Evolutionary conservation across 2,329 filamentous ascomycete genomes (phyloP), one percentile per base, ranked within the genome.

Genomic region (Lasiodiplodia theobromae): DNA sequence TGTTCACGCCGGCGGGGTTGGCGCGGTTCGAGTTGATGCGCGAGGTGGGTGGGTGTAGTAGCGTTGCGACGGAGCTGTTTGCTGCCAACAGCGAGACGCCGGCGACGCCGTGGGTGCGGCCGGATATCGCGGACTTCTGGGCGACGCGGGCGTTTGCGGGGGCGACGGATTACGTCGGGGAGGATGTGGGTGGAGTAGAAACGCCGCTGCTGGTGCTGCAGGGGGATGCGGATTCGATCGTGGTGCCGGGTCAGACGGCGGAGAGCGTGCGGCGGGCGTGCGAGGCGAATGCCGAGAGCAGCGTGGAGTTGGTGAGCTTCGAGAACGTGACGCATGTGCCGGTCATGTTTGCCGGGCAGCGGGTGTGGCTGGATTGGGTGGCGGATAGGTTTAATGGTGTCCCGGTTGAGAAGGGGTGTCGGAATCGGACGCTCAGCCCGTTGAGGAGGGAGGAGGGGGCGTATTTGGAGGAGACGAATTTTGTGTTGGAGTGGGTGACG

Each of bases 321-420:
- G 71, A 72, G 34, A 73, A 71, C 7, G 72, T 77, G 16, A 71
- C 69, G 4, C 77, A 80, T 65, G 74, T 73, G 3, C 73, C 77
- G 16, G 73, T 75, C 0, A 66, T 79, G 58, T 72, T 69, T 63
- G 77, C 74, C 23, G 70, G 69, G 18, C 77, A 78, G 68, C 71
- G 73, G 40, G 49, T 74, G 8, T 80, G 75, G 74, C 69, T 78
- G 69, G 72, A 77, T 51, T 77, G 74, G 74, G 75, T 77, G 31
- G 66, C 58, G 52, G 73, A 74, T 21, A 68, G 75, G 16, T 77
- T 76, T 38, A 70, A 67, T 60, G 73, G 73, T 3, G 65, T 71
- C 6, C 21, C 21, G 2, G 38, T 47, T 6, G 57, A 14, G 14
- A 40, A 23, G 38, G 38, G 57, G 21, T 60, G 57, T 28, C 44